Conservation (phyloP, 495 filamentous ascomycete species). For the Penicillium cinerascens region DNA sequence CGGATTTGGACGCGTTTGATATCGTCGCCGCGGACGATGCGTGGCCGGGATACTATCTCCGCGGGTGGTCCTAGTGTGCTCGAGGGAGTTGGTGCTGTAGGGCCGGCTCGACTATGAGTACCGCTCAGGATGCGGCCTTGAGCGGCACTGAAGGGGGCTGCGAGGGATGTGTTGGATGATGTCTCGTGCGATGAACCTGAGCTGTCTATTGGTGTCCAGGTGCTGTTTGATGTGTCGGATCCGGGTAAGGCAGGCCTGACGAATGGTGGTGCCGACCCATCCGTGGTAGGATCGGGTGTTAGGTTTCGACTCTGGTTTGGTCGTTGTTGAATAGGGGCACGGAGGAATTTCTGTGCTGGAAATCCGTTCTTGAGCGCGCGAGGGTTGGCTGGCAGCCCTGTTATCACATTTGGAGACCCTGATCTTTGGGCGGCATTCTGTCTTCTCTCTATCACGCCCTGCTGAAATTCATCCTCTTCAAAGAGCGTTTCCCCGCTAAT, state of each 20-base stretch:
- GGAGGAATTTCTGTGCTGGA: conserved; percentile 15
- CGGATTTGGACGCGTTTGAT: conserved; percentile 37
- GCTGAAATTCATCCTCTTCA: conserved; percentile 34
- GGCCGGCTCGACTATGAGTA: not conserved
- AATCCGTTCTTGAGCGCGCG: conserved; percentile 34
- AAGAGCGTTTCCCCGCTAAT: conserved; percentile 36
- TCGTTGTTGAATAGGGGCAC: not conserved
- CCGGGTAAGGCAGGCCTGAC: not conserved
- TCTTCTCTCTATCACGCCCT: not conserved
- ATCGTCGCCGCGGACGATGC: conserved; percentile 33
- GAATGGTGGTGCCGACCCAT: not conserved
- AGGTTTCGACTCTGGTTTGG: not conserved
- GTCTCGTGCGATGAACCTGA: conserved; percentile 6
- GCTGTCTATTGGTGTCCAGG: conserved; percentile 4
- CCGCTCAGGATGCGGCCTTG: conserved; percentile 1
- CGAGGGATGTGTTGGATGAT: conserved; percentile 5
- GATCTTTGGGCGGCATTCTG: conserved; percentile 3
- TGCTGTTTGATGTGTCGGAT: conserved; percentile 9
- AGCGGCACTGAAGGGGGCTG: conserved; percentile 3
- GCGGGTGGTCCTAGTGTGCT: conserved; percentile 13
- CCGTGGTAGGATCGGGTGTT: not conserved
- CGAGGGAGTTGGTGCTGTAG: conserved; percentile 1
- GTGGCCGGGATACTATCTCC: conserved; percentile 35
- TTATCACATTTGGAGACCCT: conserved; percentile 8
- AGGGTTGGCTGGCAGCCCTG: conserved; percentile 40